Conservation (phyloP, 1,284 basidiomycete genomes). For the Leccinum pachyderme region DNA sequence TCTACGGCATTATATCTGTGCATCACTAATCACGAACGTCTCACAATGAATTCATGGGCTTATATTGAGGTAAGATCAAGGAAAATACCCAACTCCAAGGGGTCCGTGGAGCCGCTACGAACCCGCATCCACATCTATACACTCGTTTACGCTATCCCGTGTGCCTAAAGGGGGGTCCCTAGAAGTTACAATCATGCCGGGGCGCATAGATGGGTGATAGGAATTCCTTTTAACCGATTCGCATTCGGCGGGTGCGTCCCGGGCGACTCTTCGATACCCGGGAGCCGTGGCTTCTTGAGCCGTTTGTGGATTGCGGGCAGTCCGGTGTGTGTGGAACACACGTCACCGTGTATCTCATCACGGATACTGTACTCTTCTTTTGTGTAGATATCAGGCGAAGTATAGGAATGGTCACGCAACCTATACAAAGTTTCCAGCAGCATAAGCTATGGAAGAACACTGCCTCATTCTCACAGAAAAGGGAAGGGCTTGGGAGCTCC, state of each 20-base stretch:
- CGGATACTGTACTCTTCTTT: neutral
- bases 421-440: neutral
- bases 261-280: neutral
- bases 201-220: neutral
- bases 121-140: neutral
- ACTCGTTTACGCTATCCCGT: constrained; percentile 1
- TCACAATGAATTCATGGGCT: neutral
- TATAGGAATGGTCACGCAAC: constrained; percentile 1
- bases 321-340: neutral
- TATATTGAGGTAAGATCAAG: constrained; percentile 1
- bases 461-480: constrained; percentile 4
- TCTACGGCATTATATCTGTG: neutral
- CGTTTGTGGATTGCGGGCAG: neutral
- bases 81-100: constrained; percentile 23
- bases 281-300: neutral
- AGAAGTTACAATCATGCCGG: neutral
- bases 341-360: neutral
- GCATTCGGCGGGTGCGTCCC: neutral
- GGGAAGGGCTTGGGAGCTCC: neutral
- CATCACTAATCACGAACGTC: neutral
- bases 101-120: constrained; percentile 23
- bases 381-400: neutral
- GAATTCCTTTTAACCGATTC: constrained; percentile 1
- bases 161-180: neutral
- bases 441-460: neutral